Conservation (phyloP, 495 filamentous ascomycete genomes). For the Clavariopsis aquatica region DNA sequence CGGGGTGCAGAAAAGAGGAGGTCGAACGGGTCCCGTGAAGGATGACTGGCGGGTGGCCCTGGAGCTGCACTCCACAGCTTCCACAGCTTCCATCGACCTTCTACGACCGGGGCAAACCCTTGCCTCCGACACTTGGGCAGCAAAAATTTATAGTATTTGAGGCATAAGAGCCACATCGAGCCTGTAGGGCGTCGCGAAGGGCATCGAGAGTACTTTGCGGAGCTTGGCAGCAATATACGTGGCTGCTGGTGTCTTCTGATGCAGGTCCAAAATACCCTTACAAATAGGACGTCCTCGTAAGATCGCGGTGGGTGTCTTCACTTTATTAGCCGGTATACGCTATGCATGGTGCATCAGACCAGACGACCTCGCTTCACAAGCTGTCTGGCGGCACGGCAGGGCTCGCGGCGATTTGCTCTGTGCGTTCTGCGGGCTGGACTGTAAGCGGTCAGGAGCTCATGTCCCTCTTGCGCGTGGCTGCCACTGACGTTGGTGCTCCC, state of each 20-base stretch:
- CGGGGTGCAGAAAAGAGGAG: background rate
- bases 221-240: constrained; percentile 30
- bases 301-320: constrained; percentile 7
- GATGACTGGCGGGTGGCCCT: constrained; percentile 13
- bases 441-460: constrained; percentile 12
- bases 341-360: background rate
- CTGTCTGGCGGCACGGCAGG: constrained; percentile 11
- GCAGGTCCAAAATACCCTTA: constrained; percentile 31
- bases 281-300: constrained; percentile 13
- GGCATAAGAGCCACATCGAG: constrained; percentile 16
- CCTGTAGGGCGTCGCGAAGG: constrained; percentile 19
- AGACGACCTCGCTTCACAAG: constrained; percentile 3
- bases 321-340: constrained; percentile 30
- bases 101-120: constrained; percentile 12
- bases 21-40: background rate
- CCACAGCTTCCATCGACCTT: constrained; percentile 26
- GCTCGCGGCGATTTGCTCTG: constrained; percentile 10
- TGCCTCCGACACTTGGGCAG: constrained; percentile 27
- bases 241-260: constrained; percentile 12
- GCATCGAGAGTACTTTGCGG: constrained; percentile 19
- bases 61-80: constrained; percentile 36
- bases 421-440: constrained; percentile 11
- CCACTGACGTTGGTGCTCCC: constrained; percentile 12
- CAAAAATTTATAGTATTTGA: constrained; percentile 22
- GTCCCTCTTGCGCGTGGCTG: constrained; percentile 12